A percentile compares a stretch with the other conserved stretches of the same genome.
Conservation (phyloP, 176 grass and related monocot species). For the Avena atlantica region DNA sequence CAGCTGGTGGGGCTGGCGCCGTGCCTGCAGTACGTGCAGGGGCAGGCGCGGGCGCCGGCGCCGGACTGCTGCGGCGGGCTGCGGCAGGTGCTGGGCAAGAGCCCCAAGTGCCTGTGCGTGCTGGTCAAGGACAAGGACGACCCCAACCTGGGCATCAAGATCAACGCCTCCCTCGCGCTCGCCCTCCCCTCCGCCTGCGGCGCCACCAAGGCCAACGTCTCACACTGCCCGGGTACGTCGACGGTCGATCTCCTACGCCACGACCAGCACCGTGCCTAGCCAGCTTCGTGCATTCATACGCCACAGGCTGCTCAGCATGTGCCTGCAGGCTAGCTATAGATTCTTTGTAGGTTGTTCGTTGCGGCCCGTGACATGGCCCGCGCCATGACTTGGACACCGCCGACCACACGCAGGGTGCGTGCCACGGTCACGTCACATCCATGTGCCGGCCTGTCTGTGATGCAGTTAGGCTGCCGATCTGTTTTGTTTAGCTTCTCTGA, state of each 20-base stretch:
- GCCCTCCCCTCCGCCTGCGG: conserved; percentile 68
- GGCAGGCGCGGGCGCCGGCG: conserved; percentile 59
- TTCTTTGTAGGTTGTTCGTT: conserved; percentile 9
- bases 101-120: conserved; percentile 93
- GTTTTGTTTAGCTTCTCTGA: neutral
- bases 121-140: conserved; percentile 87
- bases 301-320: neutral
- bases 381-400: neutral
- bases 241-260: neutral
- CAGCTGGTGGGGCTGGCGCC: conserved; percentile 75
- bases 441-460: neutral
- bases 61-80: conserved; percentile 94
- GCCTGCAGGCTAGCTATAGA: neutral
- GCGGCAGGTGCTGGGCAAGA: conserved; percentile 69
- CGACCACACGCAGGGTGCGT: neutral
- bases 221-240: conserved; percentile 68
- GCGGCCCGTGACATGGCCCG: conserved; percentile 34
- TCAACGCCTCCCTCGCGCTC: conserved; percentile 88
- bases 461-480: too few relatives aligned
- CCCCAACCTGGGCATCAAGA: conserved; percentile 84
- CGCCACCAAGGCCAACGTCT: conserved; percentile 74
- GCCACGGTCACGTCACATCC: neutral
- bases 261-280: neutral
- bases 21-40: conserved; percentile 91
- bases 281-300: neutral